These are phyloP conservation scores for Ceraceosorus guamensis DNA, from an alignment of 1,284 basidiomycete species.

Conservation along the genomic window DNA sequence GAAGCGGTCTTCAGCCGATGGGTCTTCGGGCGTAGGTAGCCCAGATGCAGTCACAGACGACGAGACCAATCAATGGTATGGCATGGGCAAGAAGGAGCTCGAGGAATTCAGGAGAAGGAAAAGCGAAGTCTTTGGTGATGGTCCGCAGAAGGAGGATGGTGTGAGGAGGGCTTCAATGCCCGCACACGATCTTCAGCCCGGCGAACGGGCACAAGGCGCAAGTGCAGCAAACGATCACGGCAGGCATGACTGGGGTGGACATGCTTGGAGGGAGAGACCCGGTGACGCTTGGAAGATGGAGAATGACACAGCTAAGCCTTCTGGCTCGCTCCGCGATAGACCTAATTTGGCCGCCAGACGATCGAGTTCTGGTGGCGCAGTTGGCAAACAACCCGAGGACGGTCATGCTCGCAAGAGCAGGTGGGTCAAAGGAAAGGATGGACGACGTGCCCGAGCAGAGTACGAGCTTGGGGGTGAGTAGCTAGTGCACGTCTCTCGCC, in stretches of 20 bases:
- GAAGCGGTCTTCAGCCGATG: too few species aligned
- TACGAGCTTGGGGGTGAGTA: slow-evolving; percentile 47
- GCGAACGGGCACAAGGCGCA: too few species aligned
- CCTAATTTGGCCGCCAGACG: not conserved
- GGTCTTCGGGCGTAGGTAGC: not conserved
- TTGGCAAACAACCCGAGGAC: too few species aligned
- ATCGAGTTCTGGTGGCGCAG: not conserved
- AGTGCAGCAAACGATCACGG: slow-evolving; percentile 1
- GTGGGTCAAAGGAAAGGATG: slow-evolving; percentile 40
- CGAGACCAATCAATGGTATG: not conserved
- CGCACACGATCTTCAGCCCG: too few species aligned
- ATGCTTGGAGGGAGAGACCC: slow-evolving; percentile 12
- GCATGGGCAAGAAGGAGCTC: slow-evolving; percentile 34
- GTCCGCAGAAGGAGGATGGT: too few species aligned
- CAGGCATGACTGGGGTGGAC: slow-evolving; percentile 15
- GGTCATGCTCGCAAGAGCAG: slow-evolving; percentile 4
- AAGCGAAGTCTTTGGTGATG: too few species aligned
- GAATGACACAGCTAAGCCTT: not conserved
- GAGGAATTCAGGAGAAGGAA: slow-evolving; percentile 16
- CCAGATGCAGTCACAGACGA: not conserved
- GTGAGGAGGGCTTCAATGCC: too few species aligned
- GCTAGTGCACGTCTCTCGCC: too few species aligned
- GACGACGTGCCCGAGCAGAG: slow-evolving; percentile 47
- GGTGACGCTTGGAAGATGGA: not conserved
- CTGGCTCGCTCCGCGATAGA: too few species aligned